Evolutionary conservation across 176 grass and related monocot genomes (phyloP), one percentile per base, ranked within the genome.

Genomic region (Bolboschoenus planiculmis): DNA sequence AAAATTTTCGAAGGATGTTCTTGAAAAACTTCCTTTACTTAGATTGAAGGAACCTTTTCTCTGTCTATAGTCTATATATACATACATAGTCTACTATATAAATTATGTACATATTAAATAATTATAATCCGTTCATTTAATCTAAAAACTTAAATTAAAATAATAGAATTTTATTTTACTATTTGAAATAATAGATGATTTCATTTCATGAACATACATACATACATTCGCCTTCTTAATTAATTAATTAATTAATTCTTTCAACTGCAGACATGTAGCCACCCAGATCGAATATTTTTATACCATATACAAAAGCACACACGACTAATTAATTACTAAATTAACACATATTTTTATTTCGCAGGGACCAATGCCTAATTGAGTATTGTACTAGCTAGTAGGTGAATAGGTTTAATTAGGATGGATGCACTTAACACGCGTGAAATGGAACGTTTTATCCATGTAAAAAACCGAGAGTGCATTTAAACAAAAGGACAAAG

Each of bases 391-490:
- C 1, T 18, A 48, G 1, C 57, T 29, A 27, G 57, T 60, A 60
- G 56, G 56, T 59, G 21, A 59, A 8, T 18, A 66, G 14, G 31
- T 66, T 35, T 8, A 33, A 66, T 66, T 66, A 37, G 31, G 31
- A 66, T 1, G 23, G 13, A 26, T 47, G 50, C 71, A 75, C 23
- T 7, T 30, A 53, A 4, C 50, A 27, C 71, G 50, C 71, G 71
- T 75, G 71, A 75, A 75, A 75, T 50, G 71, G 24, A 18, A 50
- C 43, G 14, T 50, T 63, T 73, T 73, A 73, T 46, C n/a, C 68
- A 24, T 47, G 68, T 74, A 74, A 48, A 74, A 74, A 74, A 47
- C 29, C 42, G 70, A 21, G 77, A 53, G 43, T 80, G 77, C 77
- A 80, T 57, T 80, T 5, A 80, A 55, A 78, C 7, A 48, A 53